Percentiles rank a stretch among this genome's conserved stretches.
Evolutionary conservation across 2,329 filamentous ascomycete species (phyloP).

Genomic region (Chrysoporthe puriensis): DNA sequence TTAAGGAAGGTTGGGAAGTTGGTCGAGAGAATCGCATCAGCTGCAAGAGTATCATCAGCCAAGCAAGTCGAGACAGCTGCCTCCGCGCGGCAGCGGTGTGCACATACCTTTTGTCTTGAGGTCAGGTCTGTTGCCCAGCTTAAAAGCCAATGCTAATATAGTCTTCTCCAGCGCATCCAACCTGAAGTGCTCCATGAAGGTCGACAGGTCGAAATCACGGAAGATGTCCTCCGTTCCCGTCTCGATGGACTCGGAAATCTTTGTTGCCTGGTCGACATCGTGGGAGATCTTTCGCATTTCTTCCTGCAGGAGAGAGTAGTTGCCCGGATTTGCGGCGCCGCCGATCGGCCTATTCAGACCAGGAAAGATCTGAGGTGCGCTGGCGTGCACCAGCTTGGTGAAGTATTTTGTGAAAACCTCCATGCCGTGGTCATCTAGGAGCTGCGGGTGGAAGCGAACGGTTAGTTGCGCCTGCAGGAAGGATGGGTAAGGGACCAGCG

Average conservation of each 20-base stretch:
- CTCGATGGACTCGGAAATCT: slow-evolving; percentile 93
- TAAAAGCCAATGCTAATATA: slow-evolving; percentile 85
- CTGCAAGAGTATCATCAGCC: slow-evolving; percentile 48
- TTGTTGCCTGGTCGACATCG: slow-evolving; percentile 80
- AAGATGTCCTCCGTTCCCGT: slow-evolving; percentile 90
- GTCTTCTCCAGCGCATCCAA: slow-evolving; percentile 87
- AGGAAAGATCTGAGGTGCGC: slow-evolving; percentile 90
- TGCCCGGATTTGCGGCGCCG: slow-evolving; percentile 63
- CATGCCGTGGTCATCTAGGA: slow-evolving; percentile 98
- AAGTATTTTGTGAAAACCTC: slow-evolving; percentile 98
- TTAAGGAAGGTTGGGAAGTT: slow-evolving; percentile 79
- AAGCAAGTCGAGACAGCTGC: slow-evolving; percentile 44
- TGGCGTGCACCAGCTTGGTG: slow-evolving; percentile 86
- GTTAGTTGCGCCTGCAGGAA: not conserved
- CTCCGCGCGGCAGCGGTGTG: slow-evolving; percentile 5
- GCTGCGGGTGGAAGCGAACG: slow-evolving; percentile 51
- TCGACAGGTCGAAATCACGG: slow-evolving; percentile 92
- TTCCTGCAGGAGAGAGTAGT: slow-evolving; percentile 78
- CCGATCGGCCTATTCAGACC: slow-evolving; percentile 73
- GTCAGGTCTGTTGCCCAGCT: slow-evolving; percentile 77
- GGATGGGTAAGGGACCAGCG: not conserved
- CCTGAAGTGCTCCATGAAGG: slow-evolving; percentile 95
- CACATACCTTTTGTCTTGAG: slow-evolving; percentile 82
- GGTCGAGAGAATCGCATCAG: slow-evolving; percentile 85
- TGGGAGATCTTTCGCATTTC: slow-evolving; percentile 87